Base-by-base conservation (phyloP, 2,329 filamentous ascomycete genomes). In the Ascosphaera aggregata region DNA sequence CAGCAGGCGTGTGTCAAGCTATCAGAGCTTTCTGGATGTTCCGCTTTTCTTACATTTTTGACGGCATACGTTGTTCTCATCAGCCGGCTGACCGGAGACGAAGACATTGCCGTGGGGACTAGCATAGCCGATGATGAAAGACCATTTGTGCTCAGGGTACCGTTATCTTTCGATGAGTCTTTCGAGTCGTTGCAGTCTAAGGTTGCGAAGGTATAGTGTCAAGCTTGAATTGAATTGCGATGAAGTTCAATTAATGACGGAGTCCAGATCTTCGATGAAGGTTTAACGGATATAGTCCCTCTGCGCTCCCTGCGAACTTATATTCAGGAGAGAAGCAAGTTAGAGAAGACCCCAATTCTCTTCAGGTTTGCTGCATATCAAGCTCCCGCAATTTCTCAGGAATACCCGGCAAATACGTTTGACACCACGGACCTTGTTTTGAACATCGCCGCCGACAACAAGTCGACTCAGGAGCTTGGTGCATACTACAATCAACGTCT, bases 341-440 rank as follows among this genome's bases (percentile, higher is more conserved):
- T 57, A 19, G 52, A 59, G 43, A 48, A 53, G 19, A 46, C 53
- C 2, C 58, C 60, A 1, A 49, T 55, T 16, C 49, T 64, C n/a
- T 64, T 63, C 50, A 55, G 59, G 39, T 62, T 64, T 43, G 60
- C 61, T 18, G 54, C 58, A 38, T 63, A 63, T 45, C 56, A 64
- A 47, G 55, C 59, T n/a, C 57, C 58, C 3, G 55, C 54, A 43
- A 44, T 54, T 37, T 53, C 57, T 18, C 45, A 58, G 48, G 51
- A 61, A 47, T 54, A 61, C 47, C 48, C 55, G 39, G 51, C 56
- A 41, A 52, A 61, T 46, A 53, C 59, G 44, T 57, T 63, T 45
- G 57, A 64, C 43, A 55, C 59, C 36, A 57, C 54, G 41, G 54
- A 63, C 46, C 43, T 61, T 37, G 50, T 60, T 22, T 47, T 61